Base-by-base conservation (phyloP, 164 flowering plant genomes). In the Amborella trichopoda region DNA sequence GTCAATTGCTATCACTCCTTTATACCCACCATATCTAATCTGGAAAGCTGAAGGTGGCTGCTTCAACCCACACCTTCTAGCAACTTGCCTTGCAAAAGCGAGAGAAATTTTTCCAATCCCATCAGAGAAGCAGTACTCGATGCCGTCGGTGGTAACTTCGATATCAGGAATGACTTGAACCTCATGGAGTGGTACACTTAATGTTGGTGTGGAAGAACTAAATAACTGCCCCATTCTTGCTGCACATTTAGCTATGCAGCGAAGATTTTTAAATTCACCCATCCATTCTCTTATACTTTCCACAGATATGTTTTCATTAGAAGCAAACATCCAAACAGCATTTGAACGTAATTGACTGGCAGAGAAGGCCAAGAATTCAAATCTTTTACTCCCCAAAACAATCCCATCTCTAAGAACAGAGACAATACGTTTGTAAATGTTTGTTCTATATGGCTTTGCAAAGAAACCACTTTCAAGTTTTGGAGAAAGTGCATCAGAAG, bases 321-420 rank as follows among this genome's bases (percentile, higher is more conserved):
- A 85, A 60, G 99, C 89, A 80, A 93, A 93, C 95, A 93, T 84
- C 99, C 99, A 93, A 33, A 81, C 81, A n/a, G 96, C 73, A 65
- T 63, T 82, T 20, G 83, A 74, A 11, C 94, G 88, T 13, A 93
- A 74, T 52, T 93, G 99, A 61, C 99, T 88, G 0, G 99, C 96
- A 12, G 99, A 93, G 73, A 93, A 93, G 22, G 96, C 99, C 56
- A 93, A 63, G 53, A 93, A 93, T 58, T 85, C 70, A 55, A 77
- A 93, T 48, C 56, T 76, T 55, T 84, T 93, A 6, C 66, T 36
- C 36, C 95, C 96, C 46, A 93, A 78, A 20, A 56, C 60, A 53
- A 93, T 66, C 44, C 96, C 99, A 48, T 88, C 72, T 40, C 54
- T 66, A 11, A 93, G 84, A 54, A 80, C 43, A 26, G 90, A 71